Evolutionary conservation across 2,329 filamentous ascomycete species (phyloP), one percentile per base, ranked within the genome.

Genomic region (Colletotrichum coccodes): DNA sequence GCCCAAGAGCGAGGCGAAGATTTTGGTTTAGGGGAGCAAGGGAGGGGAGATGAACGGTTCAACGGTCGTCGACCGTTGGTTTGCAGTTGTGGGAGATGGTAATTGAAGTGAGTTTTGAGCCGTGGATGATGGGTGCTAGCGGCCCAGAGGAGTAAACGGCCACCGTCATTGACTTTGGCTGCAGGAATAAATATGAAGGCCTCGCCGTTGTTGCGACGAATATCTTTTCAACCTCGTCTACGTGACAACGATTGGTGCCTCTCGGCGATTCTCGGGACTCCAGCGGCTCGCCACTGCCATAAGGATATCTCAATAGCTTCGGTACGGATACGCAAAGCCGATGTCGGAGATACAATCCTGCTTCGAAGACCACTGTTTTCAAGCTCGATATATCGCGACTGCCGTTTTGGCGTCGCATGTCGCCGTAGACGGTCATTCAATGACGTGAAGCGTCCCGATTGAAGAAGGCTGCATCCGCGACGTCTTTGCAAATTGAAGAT

Each of bases 1-100:
- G 18, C 85, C 89, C 42, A 97, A 92, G 86, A 89, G 89, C 56
- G 92, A 97, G 80, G 93, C 94, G 3, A 92, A 91, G 81, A 84
- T 96, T 52, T 84, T 82, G 56, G 83, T 81, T 46, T 87, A 26
- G 42, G 14, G n/a, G 30, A n/a, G 28, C 30, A 21, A 3, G n/a
- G 18, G 9, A 4, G 7, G 46, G 6, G 26, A 7, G 4, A 30
- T 18, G 26, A 16, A 21, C 4, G 28, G 53, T 58, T 30, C 21
- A 11, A 26, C 12, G 38, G n/a, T 18, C 11, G 30, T 46, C 46
- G n/a, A 30, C 38, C 8, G 4, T 32, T 8, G 38, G 30, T 11
- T 18, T 23, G 14, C 16, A 18, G 28, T 18, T 26, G 40, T 23
- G 1, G 28, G 28, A 12, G 28, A n/a, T 11, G 14, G 28, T 16